Base-by-base conservation (phyloP, 1,284 basidiomycete species). In the Heterobasidion irregulare region DNA sequence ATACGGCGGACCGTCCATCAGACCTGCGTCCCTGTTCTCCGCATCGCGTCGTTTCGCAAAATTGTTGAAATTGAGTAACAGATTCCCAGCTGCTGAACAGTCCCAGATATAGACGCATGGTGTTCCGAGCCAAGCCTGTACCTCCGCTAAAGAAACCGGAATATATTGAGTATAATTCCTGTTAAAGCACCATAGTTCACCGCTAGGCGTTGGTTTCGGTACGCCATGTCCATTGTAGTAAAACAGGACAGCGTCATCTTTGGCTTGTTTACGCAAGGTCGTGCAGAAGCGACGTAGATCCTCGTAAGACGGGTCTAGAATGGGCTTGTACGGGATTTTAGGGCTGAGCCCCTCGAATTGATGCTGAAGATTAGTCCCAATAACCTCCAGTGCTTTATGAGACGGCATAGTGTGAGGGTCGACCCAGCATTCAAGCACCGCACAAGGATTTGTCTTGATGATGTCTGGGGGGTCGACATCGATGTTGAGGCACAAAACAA, bases 201-300 rank as follows among this genome's bases (percentile, higher is more conserved):
- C 96, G 59, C 93, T 95, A 0, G 91, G 81, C 0, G 97, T 99
- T 2, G 96, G 97, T 65, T 94, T 96, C 1, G 97, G 96, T 13
- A 99, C 96, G 36, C 96, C 96, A 62, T 98, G 97, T 2, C 96
- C 97, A 64, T 99, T 99, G 75, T 99, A 99, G 72, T 99, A 95
- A 72, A 98, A 98, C 41, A 98, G 76, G 10, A 94, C 87, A 1
- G 97, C 87, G 66, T 99, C 97, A 53, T 96, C 92, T 67, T 94
- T 93, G 2, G 96, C 94, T 53, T 87, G 84, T 65, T 90, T 91
- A 55, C 96, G 85, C 53, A 97, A 72, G 38, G 82, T 85, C 57
- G 88, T 81, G 67, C 94, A 98, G 65, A 94, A 92, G 56, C 91
- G 87, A 66, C 92, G 91, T 47, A 96, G 81, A 64, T 99, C 96